Base-by-base conservation (phyloP, 345 rosid genomes). In the Triadica sebifera region DNA sequence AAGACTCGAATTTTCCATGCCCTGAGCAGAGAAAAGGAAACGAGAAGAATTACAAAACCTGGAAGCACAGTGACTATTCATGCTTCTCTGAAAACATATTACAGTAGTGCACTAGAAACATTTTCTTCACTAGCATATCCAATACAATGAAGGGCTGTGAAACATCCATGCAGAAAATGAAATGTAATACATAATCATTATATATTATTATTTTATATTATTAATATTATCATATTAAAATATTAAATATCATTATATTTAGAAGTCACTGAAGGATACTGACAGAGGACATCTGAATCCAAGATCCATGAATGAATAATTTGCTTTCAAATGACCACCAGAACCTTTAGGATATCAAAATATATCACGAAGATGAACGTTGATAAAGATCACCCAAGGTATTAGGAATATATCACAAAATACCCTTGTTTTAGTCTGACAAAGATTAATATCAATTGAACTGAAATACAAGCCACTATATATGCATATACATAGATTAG, bases 1-100 rank as follows among this genome's bases (percentile, higher is more conserved):
- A 85, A 64, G 94, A 86, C 83, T 94, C 98, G 52, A 94, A 94
- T 73, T 92, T 92, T 34, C 98, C 95, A 77, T 92, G 97, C 58
- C 98, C 97, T 93, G 86, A 73, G 69, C 50, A 66, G 43, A 74
- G 34, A 37, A 69, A 47, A 67, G 67, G 58, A 39, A 74, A 41
- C 15, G 12, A 64, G 20, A 61, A 49, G 13, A 73, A 69, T 69
- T 70, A 66, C 65, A 66, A 70, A 25, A 69, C n/a, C 65, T 55
- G 49, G 43, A 49, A 72, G 25, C 67, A 19, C 5, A 46, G 51
- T 59, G 69, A 15, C 25, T 12, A 17, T 51, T 69, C 60, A 37
- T 24, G 24, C 15, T 67, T 25, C 20, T 67, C 5, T n/a, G 37
- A n/a, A 13, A 37, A 56, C 47, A 51, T 37, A 6, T 37, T 11